Evolutionary conservation across 805 yeast genomes (phyloP), one percentile per base, ranked within the genome.

Genomic region (Millerozyma acaciae): DNA sequence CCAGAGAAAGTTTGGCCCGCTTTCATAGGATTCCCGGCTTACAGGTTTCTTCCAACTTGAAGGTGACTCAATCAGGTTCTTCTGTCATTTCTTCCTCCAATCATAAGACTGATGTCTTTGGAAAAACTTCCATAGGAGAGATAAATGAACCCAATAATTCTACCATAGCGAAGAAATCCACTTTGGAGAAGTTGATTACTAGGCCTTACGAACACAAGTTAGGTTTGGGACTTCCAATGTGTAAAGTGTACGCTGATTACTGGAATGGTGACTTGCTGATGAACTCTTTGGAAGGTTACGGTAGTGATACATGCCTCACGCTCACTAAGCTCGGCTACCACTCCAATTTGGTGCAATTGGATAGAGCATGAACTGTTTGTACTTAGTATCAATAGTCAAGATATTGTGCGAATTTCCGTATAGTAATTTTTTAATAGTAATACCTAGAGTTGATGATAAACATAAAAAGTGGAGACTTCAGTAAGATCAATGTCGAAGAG

Each of bases 241-340:
- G 96, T 49, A 80, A 85, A 45, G 86, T 89, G 0, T 90, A 90
- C 52, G 86, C 95, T 0, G 97, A 90, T 47, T 90, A 90, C 57
- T 90, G 97, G 97, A 93, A 89, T 47, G 97, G 97, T 5, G 84
- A 82, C 32, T 58, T 90, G 32, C 80, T 79, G 38, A 75, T 90
- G 71, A 80, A 80, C 45, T 81, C 94, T 0, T 63, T 90, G 32
- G 90, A 87, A 39, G 97, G 96, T 2, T 86, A 82, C 47, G 98
- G 98, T 2, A 78, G 93, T 22, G 98, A 90, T 51, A 88, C 90
- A 0, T 80, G 82, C 39, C 62, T 93, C 50, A 78, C 82, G 20
- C 62, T 90, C 38, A 82, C 88, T 19, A 84, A 86, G 53, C 69
- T 87, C 36, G 96, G 96, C 26, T 68, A 73, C 32, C 72, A 75